These are phyloP conservation scores for Fusarium camptoceras DNA, from an alignment of 2,329 filamentous ascomycete genomes.

Conservation along the genomic window DNA sequence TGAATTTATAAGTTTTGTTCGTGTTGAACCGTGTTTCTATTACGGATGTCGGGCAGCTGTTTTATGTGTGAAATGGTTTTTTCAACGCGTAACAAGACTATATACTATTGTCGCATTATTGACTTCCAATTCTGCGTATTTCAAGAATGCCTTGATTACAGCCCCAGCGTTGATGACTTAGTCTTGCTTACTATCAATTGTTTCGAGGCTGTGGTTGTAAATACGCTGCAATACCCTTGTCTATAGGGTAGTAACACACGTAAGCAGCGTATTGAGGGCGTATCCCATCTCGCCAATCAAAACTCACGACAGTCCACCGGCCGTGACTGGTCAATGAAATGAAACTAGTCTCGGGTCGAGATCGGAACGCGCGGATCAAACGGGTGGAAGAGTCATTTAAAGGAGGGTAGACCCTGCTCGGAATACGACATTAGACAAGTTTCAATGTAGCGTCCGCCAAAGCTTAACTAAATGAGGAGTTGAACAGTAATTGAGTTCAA, in stretches of 20 bases:
- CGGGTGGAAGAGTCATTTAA: not conserved
- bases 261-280: conserved; percentile 8
- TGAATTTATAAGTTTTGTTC: no score
- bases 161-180: not conserved
- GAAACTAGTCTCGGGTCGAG: not conserved
- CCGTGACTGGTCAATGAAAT: not conserved
- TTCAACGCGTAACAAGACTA: no score
- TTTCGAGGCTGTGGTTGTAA: not conserved
- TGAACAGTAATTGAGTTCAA: not conserved
- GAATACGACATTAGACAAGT: no score
- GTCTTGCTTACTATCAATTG: not conserved
- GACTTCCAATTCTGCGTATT: not conserved
- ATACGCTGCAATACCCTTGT: not conserved
- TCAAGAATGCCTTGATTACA: not conserved
- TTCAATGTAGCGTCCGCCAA: not conserved
- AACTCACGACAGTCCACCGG: not conserved
- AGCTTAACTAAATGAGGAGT: not conserved
- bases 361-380: not conserved
- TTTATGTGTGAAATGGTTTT: not conserved
- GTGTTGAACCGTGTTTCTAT: no score
- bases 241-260: not conserved
- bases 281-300: not conserved
- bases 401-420: conserved; percentile 1
- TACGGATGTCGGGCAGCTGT: no score
- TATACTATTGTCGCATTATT: no score